Percentiles rank a stretch among this genome's conserved stretches.
phyloP scores from a whole-genome alignment of 257 asterid species.

The Solanum clarkiae region DNA sequence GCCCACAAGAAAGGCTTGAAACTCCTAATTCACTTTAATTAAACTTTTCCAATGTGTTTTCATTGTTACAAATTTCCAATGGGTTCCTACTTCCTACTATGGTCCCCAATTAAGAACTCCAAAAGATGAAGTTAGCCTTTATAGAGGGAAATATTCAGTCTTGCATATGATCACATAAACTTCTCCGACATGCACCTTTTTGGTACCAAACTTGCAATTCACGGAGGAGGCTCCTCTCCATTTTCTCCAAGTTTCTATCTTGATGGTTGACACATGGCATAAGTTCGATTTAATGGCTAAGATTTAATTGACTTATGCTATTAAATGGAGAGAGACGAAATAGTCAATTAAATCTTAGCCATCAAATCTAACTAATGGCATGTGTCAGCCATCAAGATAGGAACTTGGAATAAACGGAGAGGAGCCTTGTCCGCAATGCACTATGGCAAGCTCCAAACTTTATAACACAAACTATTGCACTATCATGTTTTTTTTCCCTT shows the following conservation, averaged over 20 bases:
- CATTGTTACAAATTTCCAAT: background rate
- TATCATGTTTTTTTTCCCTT: background rate
- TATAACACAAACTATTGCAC: background rate
- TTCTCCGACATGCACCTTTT: background rate
- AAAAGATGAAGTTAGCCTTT: background rate
- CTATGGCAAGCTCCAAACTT: background rate
- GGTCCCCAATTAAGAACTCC: background rate
- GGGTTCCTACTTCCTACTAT: background rate
- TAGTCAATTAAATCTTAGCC: too few species aligned
- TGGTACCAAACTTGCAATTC: background rate
- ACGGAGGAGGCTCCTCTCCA: background rate
- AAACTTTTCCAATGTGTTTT: background rate
- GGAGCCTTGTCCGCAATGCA: too few species aligned
- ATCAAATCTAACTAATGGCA: too few species aligned
- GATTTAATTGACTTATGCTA: too few species aligned
- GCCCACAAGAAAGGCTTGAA: background rate
- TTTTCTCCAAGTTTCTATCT: too few species aligned
- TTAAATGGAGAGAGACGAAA: too few species aligned
- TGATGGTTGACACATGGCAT: too few species aligned
- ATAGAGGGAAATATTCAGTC: background rate
- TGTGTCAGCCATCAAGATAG: too few species aligned
- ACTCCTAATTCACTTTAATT: background rate
- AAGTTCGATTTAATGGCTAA: too few species aligned
- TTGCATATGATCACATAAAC: background rate
- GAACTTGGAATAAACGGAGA: too few species aligned